Evolutionary conservation across 2,329 filamentous ascomycete genomes (phyloP), one percentile per base, ranked within the genome.

Genomic region (Grosmannia huntii): DNA sequence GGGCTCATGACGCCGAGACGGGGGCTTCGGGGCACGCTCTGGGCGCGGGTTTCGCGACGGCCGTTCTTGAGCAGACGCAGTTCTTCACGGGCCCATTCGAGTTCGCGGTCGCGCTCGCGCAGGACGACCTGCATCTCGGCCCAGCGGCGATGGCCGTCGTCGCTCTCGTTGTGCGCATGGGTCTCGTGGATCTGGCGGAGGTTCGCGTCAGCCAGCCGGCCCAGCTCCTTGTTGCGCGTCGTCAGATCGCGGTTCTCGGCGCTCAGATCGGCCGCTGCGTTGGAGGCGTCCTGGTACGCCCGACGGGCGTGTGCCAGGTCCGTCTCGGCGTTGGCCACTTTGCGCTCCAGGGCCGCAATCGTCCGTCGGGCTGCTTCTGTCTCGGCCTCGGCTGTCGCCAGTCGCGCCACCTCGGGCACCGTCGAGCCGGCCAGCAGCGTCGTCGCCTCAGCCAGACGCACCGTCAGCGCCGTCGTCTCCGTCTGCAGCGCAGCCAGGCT

Each of bases 211-310:
- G 76, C 74, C 57, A 69, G 73, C 48, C 68, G 70, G 53, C 67
- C 63, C 1, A 81, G 71, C 5, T 74, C 70, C 23, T 69, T 67
- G 19, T 76, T 68, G 28, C 71, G 68, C 11, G 65, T 66, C 56
- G 72, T 71, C 2, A 85, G 71, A 9, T 72, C 69, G 21, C 67
- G 68, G 62, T 78, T 79, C 64, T 81, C 76, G 2, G 69, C 65
- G 23, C 70, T 68, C 3, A 82, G 68, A 19, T 73, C 71, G 16
- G 71, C 70, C 2, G 75, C 76, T 1, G 72, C 67, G 36, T 75
- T 74, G 10, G 80, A 81, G 1, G 79, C 76, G 25, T 78, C 73
- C 63, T 86, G 84, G 64, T 87, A 88, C 11, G 76, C 72, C 4
- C 74, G 73, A 56, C 80, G 77, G 14, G 76, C 71, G 64, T 83